These are phyloP conservation scores for Citrus maxima DNA, from an alignment of 345 rosid species.

Conservation along the genomic window DNA sequence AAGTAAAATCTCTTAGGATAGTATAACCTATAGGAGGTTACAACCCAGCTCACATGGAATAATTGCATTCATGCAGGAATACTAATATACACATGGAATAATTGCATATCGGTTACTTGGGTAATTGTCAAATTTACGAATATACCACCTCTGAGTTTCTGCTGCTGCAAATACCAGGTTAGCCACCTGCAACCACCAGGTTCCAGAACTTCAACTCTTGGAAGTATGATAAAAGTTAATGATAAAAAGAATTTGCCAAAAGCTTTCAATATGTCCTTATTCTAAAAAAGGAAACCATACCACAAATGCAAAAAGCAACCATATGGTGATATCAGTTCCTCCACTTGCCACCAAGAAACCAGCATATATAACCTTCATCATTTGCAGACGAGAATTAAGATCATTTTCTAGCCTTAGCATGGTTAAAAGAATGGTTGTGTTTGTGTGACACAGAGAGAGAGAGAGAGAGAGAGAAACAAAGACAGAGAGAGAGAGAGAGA, in stretches of 20 bases:
- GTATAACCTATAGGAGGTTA: neutral
- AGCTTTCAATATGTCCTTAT: neutral
- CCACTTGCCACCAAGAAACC: constrained; percentile 78
- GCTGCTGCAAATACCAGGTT: constrained; percentile 62
- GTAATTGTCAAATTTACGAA: constrained; percentile 53
- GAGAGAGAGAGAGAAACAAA: constrained; percentile 9
- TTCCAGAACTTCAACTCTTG: neutral
- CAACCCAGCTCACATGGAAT: neutral
- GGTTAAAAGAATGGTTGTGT: neutral
- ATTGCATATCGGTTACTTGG: constrained; percentile 51
- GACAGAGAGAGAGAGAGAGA: constrained; percentile 4
- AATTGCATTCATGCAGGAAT: no score
- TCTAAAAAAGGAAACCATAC: constrained; percentile 21
- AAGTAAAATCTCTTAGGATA: neutral
- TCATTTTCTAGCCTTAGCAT: neutral
- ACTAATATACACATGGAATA: constrained; percentile 45
- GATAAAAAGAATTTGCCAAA: neutral
- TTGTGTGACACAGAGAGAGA: neutral
- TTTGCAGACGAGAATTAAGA: neutral
- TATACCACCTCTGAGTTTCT: constrained; percentile 79
- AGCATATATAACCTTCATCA: constrained; percentile 55
- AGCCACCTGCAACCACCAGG: constrained; percentile 45
- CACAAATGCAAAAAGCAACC: constrained; percentile 67
- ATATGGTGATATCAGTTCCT: constrained; percentile 56
- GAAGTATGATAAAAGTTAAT: neutral